A percentile compares a stretch with the other conserved stretches of the same genome.
phyloP scores from a whole-genome alignment of 306 rosid genomes.

The Erythrophleum fordii region DNA sequence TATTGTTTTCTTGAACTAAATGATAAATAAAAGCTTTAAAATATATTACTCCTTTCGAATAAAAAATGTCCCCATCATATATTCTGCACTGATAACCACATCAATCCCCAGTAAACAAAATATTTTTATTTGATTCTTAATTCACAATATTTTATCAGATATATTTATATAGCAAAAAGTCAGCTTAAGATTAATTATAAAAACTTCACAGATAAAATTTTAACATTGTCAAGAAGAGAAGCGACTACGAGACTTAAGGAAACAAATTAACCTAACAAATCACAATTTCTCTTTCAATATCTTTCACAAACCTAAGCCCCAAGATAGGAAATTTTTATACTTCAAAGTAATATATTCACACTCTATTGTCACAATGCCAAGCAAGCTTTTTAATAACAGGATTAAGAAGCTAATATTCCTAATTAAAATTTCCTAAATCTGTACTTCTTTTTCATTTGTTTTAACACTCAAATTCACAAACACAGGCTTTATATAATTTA shows the following conservation, averaged over 20 bases:
- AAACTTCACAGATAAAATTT: not conserved
- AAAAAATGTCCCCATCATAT: not conserved
- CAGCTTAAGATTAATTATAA: not conserved
- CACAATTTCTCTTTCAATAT: not conserved
- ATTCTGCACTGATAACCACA: not conserved
- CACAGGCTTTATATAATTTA: not conserved
- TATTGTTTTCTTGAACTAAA: not conserved
- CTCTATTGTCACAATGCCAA: not conserved
- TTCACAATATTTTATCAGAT: not conserved
- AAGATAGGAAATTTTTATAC: not conserved
- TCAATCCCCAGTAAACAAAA: not conserved
- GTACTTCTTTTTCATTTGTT: not conserved
- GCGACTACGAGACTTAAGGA: not conserved
- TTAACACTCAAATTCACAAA: not conserved
- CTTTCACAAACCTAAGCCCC: not conserved
- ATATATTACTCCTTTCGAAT: not conserved
- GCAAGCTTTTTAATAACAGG: not conserved
- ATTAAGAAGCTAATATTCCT: not conserved
- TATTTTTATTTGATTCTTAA: not conserved
- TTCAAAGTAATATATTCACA: not conserved
- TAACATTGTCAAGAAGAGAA: not conserved
- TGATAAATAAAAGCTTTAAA: not conserved
- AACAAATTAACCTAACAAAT: not conserved
- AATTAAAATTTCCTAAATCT: not conserved
- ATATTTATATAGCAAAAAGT: not conserved